phyloP scores from a whole-genome alignment of 257 asterid genomes.

The Prunella vulgaris region DNA sequence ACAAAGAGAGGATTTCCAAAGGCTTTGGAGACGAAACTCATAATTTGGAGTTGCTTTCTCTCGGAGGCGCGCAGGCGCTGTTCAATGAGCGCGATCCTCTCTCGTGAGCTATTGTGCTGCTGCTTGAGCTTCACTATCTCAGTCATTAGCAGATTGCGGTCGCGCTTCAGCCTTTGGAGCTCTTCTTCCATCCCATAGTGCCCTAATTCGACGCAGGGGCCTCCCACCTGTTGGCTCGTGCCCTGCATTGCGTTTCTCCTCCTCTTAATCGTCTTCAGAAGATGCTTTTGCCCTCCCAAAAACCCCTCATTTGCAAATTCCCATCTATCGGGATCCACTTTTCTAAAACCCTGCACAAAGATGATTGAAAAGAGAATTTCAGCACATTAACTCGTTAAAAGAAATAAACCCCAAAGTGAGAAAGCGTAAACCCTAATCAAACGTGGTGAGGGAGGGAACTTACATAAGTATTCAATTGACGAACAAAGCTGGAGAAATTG shows the following conservation, averaged over 20 bases:
- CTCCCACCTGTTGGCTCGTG: constrained; percentile 42
- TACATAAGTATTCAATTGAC: constrained; percentile 93
- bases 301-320: constrained; percentile 93
- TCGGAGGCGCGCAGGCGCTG: constrained; percentile 43
- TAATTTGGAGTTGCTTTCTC: constrained; percentile 60
- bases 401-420: background rate
- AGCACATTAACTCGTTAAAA: background rate
- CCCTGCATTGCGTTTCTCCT: constrained; percentile 51
- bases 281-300: constrained; percentile 84
- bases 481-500: constrained; percentile 83
- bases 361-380: background rate
- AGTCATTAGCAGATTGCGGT: constrained; percentile 48
- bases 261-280: constrained; percentile 70
- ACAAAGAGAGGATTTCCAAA: constrained; percentile 45
- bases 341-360: constrained; percentile 66
- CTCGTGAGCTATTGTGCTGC: constrained; percentile 57
- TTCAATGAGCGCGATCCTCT: constrained; percentile 45
- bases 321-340: constrained; percentile 89
- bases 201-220: constrained; percentile 59
- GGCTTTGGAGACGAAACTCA: constrained; percentile 67
- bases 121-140: constrained; percentile 68
- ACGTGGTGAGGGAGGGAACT: too few relatives aligned
- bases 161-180: constrained; percentile 56
- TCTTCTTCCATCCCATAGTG: constrained; percentile 71
- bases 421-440: background rate